Evolutionary conservation across 2,329 filamentous ascomycete species (phyloP), one percentile per base, ranked within the genome.

Genomic region (Sphaerulina vaccinii): DNA sequence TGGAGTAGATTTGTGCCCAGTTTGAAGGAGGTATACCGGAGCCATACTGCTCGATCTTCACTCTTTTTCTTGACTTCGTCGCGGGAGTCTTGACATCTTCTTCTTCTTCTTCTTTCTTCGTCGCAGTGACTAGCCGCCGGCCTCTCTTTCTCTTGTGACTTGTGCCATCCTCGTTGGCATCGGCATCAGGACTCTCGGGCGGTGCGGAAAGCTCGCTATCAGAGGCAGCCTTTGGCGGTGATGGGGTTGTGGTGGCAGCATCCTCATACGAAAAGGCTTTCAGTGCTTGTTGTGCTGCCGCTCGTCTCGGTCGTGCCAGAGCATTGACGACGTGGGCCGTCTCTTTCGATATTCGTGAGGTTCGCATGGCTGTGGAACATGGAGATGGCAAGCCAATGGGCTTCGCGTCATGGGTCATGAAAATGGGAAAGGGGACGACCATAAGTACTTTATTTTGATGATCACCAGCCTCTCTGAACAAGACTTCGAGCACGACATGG

Each of bases 1-100:
- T 73, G 27, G 79, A 73, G 72, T 96, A 99, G 51, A 96, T 83
- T 51, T 84, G 80, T 56, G 90, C 83, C 93, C 93, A 96, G 67
- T 90, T 84, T 0, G 83, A 78, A 0, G 91, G 90, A 1, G 90
- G 82, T 15, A 63, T 55, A 7, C 49, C 53, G 21, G 55, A 46
- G 40, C 27, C 27, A 32, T 13, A 59, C 16, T 6, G 37, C 41
- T 42, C 68, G 67, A 60, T 65, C 54, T 37, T 62, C 60, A 11
- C 61, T 65, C 49, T 65, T 65, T 54, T 70, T 64, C 35, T 57
- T 63, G n/a, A n/a, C 49, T 70, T 70, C 2, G 67, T 3, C 68
- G 69, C 52, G 65, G 56, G 37, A 62, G 52, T 49, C 41, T 52
- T 13, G 60, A 49, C 37, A 62, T 65, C 35, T 36, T 24, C 39